These are phyloP conservation scores for Rhizomucor miehei DNA, from an alignment of 371 early-diverging fungal genomes.

Conservation along the genomic window DNA sequence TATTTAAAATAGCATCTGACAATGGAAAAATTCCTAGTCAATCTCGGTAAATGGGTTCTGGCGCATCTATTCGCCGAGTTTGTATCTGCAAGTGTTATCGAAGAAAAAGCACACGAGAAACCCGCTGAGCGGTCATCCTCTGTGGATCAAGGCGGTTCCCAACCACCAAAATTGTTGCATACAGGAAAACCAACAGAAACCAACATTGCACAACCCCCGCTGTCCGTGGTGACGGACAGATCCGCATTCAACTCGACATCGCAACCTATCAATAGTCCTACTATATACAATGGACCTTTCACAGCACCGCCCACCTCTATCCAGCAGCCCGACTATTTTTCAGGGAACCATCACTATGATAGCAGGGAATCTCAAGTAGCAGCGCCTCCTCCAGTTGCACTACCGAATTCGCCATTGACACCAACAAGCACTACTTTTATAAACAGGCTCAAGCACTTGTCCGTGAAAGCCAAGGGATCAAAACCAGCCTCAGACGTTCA, in stretches of 20 bases:
- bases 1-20: no score
- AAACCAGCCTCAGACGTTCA: slow-evolving; percentile 44
- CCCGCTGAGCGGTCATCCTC: neutral
- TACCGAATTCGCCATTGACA: slow-evolving; percentile 24
- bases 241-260: slow-evolving; percentile 10
- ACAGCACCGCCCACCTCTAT: slow-evolving; percentile 42
- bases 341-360: slow-evolving; percentile 34
- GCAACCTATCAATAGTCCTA: neutral
- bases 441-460: slow-evolving; percentile 50
- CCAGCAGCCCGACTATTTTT: slow-evolving; percentile 44
- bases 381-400: slow-evolving; percentile 36
- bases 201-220: slow-evolving; percentile 10
- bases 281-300: slow-evolving; percentile 28
- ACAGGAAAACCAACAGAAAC: neutral
- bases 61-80: slow-evolving; percentile 66
- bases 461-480: slow-evolving; percentile 50
- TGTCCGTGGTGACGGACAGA: slow-evolving; percentile 7
- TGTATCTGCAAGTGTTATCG: slow-evolving; percentile 39
- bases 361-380: slow-evolving; percentile 24
- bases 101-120: slow-evolving; percentile 19
- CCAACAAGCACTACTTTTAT: slow-evolving; percentile 50
- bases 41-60: slow-evolving; percentile 84
- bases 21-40: no score
- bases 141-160: slow-evolving; percentile 1
- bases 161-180: slow-evolving; percentile 12